Conservation (phyloP, 2,329 filamentous ascomycete species). For the Phoma sp. region DNA sequence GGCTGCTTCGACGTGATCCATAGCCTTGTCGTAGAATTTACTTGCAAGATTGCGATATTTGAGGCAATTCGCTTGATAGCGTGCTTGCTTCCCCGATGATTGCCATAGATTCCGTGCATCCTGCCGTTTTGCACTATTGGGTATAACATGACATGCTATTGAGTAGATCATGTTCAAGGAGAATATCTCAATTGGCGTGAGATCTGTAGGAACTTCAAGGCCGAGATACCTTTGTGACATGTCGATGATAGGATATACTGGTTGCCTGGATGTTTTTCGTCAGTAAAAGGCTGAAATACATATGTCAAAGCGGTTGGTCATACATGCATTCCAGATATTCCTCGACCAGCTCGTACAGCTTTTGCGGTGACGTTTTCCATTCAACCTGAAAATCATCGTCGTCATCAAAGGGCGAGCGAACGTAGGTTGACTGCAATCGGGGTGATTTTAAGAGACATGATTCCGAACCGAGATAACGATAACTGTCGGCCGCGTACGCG, state of each 20-base stretch:
- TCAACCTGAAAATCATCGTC: conserved; percentile 35
- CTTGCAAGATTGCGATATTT: conserved; percentile 38
- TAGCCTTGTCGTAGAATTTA: conserved; percentile 37
- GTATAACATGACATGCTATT: conserved; percentile 42
- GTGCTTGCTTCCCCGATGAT: conserved; percentile 33
- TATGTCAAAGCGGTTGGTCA: not conserved
- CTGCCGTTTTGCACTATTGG: conserved; percentile 32
- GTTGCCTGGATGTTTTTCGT: conserved; percentile 14
- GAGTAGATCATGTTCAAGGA: conserved; percentile 46
- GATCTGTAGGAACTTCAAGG: conserved; percentile 28
- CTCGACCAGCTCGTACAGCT: conserved; percentile 38
- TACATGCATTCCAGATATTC: conserved; percentile 39
- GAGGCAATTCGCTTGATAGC: conserved; percentile 37
- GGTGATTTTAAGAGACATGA: conserved; percentile 43
- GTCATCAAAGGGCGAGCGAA: conserved; percentile 24
- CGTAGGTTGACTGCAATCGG: conserved; percentile 27
- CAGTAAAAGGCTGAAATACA: not conserved
- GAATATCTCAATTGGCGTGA: conserved; percentile 36
- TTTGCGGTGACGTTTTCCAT: conserved; percentile 32
- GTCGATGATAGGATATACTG: conserved; percentile 41
- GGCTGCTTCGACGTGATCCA: conserved; percentile 40
- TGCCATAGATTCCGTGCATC: conserved; percentile 29
- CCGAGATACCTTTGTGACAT: conserved; percentile 32
- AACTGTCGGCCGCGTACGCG: conserved; percentile 39
- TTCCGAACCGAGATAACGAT: conserved; percentile 44